Base-by-base conservation (phyloP, 208 protist species). In the Leishmania major region DNA sequence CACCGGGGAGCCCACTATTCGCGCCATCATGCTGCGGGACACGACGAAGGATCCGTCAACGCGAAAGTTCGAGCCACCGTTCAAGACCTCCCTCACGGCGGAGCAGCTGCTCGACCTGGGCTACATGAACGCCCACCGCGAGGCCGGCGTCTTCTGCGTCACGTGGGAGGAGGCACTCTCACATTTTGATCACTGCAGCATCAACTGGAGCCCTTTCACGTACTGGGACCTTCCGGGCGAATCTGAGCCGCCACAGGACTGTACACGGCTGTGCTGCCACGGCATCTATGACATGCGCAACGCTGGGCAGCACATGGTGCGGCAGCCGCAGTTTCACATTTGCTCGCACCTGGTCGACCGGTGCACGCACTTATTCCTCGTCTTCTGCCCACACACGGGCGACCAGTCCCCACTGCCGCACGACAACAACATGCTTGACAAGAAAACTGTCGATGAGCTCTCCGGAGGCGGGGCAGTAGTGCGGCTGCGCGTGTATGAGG, bases 71-170 rank as follows among this genome's bases (percentile, higher is more conserved):
- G 75, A 69, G 73, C 82, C 82, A 51, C 82, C 82, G 0, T 40
- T 86, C 35, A 64, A 17, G 74, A 86, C 82, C 10, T 67, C 78
- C 53, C 62, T 86, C 28, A 79, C 82, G 15, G 73, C 76, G 51
- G 78, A 55, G 43, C 31, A 70, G 72, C 82, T 82, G 40, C 53
- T n/a, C 45, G 74, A 60, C 64, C 69, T 96, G 25, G 87, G 84
- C 47, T 89, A 91, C 83, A 92, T 80, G n/a, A 59, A 75, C 28
- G 77, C 81, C 4, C 77, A 89, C 37, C 89, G 86, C 37, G 84
- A 92, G 22, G 76, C 86, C 51, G 95, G 95, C 31, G 79, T 97
- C 15, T 98, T 98, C 79, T 96, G 93, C 84, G 91, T 98, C 22
- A 83, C 88, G 22, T 96, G 93, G 93, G 85, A 87, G 57, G 92